A percentile compares a stretch with the other conserved stretches of the same genome.
Evolutionary conservation across 1,284 basidiomycete genomes (phyloP).

Genomic region (Ceratobasidium sp.): DNA sequence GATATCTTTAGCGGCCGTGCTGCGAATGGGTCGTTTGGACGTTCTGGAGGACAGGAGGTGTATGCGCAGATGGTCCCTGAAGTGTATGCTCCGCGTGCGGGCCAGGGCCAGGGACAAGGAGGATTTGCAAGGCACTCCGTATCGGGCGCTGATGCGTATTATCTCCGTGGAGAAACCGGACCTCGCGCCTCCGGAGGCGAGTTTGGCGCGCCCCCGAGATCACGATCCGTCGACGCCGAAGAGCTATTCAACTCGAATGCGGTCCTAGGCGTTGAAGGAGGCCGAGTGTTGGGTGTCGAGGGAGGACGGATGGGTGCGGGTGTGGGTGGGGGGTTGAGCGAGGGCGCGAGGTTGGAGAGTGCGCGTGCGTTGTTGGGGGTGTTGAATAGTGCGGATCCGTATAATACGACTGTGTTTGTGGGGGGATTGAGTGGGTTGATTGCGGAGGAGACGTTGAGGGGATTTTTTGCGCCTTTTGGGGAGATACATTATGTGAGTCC

Average conservation of each 20-base stretch:
- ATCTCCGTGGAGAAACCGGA: neutral
- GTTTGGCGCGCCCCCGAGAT: slow-evolving; percentile 14
- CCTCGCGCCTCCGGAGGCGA: too few species aligned
- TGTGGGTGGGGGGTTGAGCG: slow-evolving; percentile 18
- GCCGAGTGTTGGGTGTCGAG: slow-evolving; percentile 1
- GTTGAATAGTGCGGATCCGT: slow-evolving; percentile 86
- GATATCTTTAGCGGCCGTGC: neutral
- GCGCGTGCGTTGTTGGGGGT: slow-evolving; percentile 84
- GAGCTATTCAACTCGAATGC: slow-evolving; percentile 34
- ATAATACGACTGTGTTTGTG: slow-evolving; percentile 94
- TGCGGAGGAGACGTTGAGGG: slow-evolving; percentile 86
- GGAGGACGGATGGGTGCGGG: too few species aligned
- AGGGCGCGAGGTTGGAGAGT: slow-evolving; percentile 35
- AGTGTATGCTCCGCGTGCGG: neutral
- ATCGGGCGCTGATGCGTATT: slow-evolving; percentile 5
- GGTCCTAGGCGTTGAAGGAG: slow-evolving; percentile 13
- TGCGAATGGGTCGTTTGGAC: neutral
- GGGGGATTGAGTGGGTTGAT: slow-evolving; percentile 89
- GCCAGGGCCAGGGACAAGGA: too few species aligned
- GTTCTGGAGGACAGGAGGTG: slow-evolving; percentile 30
- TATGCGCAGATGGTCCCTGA: slow-evolving; percentile 14
- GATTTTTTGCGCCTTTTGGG: slow-evolving; percentile 90
- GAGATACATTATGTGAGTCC: slow-evolving; percentile 87
- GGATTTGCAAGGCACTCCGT: neutral
- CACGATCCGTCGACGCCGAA: slow-evolving; percentile 38